These are phyloP conservation scores for Xylaria flabelliformis DNA, from an alignment of 495 filamentous ascomycete genomes.

Conservation along the genomic window DNA sequence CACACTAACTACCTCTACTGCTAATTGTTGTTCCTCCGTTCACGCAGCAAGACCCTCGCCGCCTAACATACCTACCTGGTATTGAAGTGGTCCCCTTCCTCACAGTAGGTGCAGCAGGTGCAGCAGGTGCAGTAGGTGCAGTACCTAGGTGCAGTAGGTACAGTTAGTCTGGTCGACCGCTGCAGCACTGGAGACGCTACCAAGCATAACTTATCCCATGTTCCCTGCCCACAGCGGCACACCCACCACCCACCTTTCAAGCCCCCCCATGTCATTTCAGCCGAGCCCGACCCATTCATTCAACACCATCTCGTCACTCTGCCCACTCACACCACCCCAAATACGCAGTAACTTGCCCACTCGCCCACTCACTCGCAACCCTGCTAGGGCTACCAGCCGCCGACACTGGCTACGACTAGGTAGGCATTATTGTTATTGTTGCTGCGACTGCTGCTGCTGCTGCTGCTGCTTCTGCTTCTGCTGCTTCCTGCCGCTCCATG, in stretches of 20 bases:
- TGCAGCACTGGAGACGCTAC: too few species aligned
- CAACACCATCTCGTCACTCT: constrained; percentile 27
- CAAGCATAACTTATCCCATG: background rate
- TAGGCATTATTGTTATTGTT: background rate
- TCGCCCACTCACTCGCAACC: background rate
- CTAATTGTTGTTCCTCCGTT: background rate
- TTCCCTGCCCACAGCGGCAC: constrained; percentile 19
- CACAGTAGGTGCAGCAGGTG: background rate
- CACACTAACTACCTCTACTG: too few species aligned
- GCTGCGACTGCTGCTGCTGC: constrained; percentile 10
- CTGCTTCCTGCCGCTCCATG: constrained; percentile 5
- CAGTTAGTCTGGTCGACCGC: too few species aligned
- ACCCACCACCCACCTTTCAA: constrained; percentile 2
- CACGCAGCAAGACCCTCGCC: constrained; percentile 3
- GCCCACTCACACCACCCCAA: constrained; percentile 28
- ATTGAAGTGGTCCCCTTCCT: constrained; percentile 3
- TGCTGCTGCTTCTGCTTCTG: constrained; percentile 3
- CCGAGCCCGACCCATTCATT: constrained; percentile 18
- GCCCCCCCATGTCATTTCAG: constrained; percentile 25
- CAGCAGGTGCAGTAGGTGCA: background rate
- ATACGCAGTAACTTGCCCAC: background rate
- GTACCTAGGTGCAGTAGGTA: background rate
- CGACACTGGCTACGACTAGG: background rate
- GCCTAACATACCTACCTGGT: background rate
- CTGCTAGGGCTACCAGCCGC: constrained; percentile 24